These are phyloP conservation scores for Vitis amurensis DNA, from an alignment of 164 flowering plant genomes.

Conservation along the genomic window DNA sequence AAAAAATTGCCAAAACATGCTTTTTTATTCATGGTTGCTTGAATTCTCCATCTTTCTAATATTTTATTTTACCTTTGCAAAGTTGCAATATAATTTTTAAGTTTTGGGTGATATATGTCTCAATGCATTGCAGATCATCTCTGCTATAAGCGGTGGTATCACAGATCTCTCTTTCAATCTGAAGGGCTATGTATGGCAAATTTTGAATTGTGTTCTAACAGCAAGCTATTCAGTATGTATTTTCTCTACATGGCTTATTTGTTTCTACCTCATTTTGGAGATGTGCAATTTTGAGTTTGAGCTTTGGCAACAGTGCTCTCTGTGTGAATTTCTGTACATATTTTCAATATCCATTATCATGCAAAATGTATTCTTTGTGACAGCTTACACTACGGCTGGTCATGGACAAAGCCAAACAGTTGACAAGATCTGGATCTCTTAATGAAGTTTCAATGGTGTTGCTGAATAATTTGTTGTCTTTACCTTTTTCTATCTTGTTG, in stretches of 20 bases:
- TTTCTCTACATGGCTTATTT: background rate
- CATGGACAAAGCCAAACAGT: constrained; percentile 76
- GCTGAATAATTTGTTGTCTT: constrained; percentile 67
- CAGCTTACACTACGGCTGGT: constrained; percentile 68
- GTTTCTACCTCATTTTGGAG: background rate
- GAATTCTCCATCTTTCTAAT: background rate
- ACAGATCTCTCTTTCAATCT: constrained; percentile 76
- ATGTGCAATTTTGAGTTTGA: constrained; percentile 1
- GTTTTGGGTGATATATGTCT: background rate
- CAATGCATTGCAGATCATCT: constrained; percentile 56
- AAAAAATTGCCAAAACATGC: no score
- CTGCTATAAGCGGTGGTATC: constrained; percentile 72
- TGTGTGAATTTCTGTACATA: background rate
- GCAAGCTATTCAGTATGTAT: constrained; percentile 79
- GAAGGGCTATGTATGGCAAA: constrained; percentile 75
- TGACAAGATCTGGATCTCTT: constrained; percentile 68
- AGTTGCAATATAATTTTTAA: background rate
- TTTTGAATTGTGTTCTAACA: constrained; percentile 67
- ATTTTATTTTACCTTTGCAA: background rate
- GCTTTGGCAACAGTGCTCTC: background rate
- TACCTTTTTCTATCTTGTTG: constrained; percentile 62
- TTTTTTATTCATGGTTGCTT: background rate
- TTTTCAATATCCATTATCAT: background rate
- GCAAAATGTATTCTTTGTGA: constrained; percentile 18
- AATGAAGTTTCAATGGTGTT: constrained; percentile 87